These are phyloP conservation scores for Penicillium coprophilum DNA, from an alignment of 495 filamentous ascomycete genomes.

Conservation along the genomic window DNA sequence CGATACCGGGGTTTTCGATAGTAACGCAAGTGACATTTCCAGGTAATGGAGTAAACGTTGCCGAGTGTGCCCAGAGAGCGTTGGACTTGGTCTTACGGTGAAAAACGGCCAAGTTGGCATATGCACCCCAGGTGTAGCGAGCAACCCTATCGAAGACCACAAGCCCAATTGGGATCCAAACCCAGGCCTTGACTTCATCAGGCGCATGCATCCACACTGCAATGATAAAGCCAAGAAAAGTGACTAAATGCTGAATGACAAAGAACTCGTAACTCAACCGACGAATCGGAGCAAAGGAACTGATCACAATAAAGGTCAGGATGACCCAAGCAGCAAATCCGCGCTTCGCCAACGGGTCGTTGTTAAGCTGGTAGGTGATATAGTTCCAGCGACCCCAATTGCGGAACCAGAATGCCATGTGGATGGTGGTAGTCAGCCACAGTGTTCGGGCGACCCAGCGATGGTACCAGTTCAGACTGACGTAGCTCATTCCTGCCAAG, in stretches of 20 bases:
- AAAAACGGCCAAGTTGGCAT: slow-evolving; percentile 65
- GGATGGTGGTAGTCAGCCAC: slow-evolving; percentile 71
- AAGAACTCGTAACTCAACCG: slow-evolving; percentile 75
- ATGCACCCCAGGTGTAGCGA: slow-evolving; percentile 53
- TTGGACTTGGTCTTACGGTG: slow-evolving; percentile 34
- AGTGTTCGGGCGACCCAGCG: slow-evolving; percentile 75
- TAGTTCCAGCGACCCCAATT: slow-evolving; percentile 67
- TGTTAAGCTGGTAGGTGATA: slow-evolving; percentile 58
- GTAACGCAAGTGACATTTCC: slow-evolving; percentile 66
- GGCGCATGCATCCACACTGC: slow-evolving; percentile 66
- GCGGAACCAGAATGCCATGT: slow-evolving; percentile 69
- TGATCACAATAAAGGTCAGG: slow-evolving; percentile 68
- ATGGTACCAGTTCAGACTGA: slow-evolving; percentile 82
- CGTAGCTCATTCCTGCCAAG: slow-evolving; percentile 67
- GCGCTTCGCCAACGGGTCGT: slow-evolving; percentile 62
- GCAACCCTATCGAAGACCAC: slow-evolving; percentile 68
- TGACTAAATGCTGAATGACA: slow-evolving; percentile 73
- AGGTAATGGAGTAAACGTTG: slow-evolving; percentile 61
- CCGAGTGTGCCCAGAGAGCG: slow-evolving; percentile 43
- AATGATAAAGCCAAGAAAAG: slow-evolving; percentile 65
- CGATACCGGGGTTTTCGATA: slow-evolving; percentile 65
- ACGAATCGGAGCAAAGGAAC: slow-evolving; percentile 67
- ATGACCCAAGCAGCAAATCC: slow-evolving; percentile 75
- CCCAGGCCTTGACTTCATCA: slow-evolving; percentile 46
- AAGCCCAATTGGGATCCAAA: slow-evolving; percentile 73